Evolutionary conservation across 148 eudicot genomes (phyloP).

Genomic region (Chenopodium berlandieri): DNA sequence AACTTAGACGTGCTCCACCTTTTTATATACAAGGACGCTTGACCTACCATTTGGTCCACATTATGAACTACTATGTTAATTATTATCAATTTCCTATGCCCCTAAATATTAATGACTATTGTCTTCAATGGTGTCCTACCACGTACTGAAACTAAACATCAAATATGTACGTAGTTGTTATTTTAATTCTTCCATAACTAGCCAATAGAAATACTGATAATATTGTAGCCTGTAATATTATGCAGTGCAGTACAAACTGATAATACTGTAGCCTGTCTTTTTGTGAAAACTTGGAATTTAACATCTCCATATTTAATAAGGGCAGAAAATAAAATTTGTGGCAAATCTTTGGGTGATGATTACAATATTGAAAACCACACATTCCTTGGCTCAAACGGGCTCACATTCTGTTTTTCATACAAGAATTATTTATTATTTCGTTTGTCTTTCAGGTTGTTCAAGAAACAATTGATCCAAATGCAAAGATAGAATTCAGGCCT

Average conservation of each 20-base stretch:
- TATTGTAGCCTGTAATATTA: not conserved
- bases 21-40: not conserved
- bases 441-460: conserved; percentile 66
- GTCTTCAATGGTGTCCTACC: not conserved
- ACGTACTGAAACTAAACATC: too few relatives aligned
- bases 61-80: not conserved
- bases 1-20: not conserved
- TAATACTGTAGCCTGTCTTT: not conserved
- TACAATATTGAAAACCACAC: not conserved
- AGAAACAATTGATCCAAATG: conserved; percentile 91
- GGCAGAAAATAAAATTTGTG: not conserved
- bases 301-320: not conserved
- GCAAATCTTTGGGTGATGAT: not conserved
- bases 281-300: not conserved
- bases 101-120: not conserved
- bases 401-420: not conserved
- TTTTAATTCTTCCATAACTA: not conserved
- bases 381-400: not conserved
- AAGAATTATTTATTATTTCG: not conserved
- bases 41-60: not conserved
- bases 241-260: not conserved
- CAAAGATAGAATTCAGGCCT: conserved; percentile 71
- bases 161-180: not conserved
- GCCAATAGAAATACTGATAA: not conserved
- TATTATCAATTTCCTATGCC: not conserved